Base-by-base conservation (phyloP, 768 basidiomycete genomes). In the Mycena haematopus region DNA sequence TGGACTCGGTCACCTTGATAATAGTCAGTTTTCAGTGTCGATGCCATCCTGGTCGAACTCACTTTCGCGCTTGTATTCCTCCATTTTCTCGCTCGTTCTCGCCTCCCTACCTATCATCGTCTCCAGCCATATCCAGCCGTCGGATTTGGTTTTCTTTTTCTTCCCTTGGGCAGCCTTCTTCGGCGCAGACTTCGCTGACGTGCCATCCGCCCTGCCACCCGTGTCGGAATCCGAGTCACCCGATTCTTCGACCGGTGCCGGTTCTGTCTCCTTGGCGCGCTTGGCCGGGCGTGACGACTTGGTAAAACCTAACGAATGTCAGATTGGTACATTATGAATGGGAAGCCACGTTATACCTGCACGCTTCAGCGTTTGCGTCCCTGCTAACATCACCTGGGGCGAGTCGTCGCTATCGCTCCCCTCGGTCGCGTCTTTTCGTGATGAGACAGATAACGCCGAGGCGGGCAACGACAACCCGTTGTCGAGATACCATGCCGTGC, bases 81-180 rank as follows among this genome's bases (percentile, higher is more conserved):
- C 36, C 42, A 58, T 22, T 22, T 51, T 56, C 8, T 29, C 42
- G 19, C 24, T 44, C 11, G 25, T 44, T 7, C 50, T 10, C 10
- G 19, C 40, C 25, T 33, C 57, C 46, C 40, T 42, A 3, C 51
- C 15, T 24, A 40, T 47, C 35, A 47, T 14, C 1, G 3, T 9
- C 8, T 59, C 57, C 2, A 58, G 33, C 62, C 62, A 64, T 13
- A 64, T 58, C 62, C 62, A 64, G 0, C 62, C 62, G 6, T 64
- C 62, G 2, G 7, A 6, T 47, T 58, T 64, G 25, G 35, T 22
- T 21, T 63, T 51, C 35, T 35, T 54, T 35, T 54, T 58, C 27
- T 24, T 56, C 31, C 9, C 19, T 15, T 3, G 14, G 6, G 11
- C 31, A 6, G 31, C 36, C 21, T 22, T n/a, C 6, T 10, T 13